Evolutionary conservation across 2,329 filamentous ascomycete species (phyloP), one percentile per base, ranked within the genome.

Genomic region (Claviceps africana): DNA sequence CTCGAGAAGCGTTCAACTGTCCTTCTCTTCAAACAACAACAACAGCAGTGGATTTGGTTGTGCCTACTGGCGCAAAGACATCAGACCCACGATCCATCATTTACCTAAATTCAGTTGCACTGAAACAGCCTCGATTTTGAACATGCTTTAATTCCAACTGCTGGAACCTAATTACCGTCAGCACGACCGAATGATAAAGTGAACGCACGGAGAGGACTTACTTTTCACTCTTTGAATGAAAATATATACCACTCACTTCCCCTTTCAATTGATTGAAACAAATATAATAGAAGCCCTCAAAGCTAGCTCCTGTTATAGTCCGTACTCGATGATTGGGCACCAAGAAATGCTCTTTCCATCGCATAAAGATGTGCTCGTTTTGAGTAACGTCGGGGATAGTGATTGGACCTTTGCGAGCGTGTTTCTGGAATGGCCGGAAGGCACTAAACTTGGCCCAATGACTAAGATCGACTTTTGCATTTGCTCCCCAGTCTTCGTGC

Each of bases 231-330:
- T 95, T 95, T 13, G 88, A 86, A 71, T 98, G 93, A 67, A 95
- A 98, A 70, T 98, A 98, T 54, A 97, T 95, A 19, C 93, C 93
- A 63, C 82, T 90, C 42, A 98, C 86, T 57, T 79, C 83, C 8
- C 91, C 93, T 57, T 83, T 79, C 48, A 88, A 73, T 69, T 97
- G 91, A 67, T 97, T 95, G 72, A 97, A 97, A 71, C 90, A 96
- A 59, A 98, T 97, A 64, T 98, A 98, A 67, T 97, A 98, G 66
- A 98, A 98, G 0, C 93, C 93, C 64, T 98, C 93, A 55, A 97
- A 98, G 63, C 91, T 97, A 8, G 93, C 93, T 19, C 93, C 93
- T 35, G 82, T 86, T 56, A 98, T 95, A 11, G 87, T 94, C 55
- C 85, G 80, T 21, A 97, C 89, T 17, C 87, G 81, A 66, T 98